Evolutionary conservation across 345 rosid species (phyloP).

Genomic region (Salix arbutifolia): DNA sequence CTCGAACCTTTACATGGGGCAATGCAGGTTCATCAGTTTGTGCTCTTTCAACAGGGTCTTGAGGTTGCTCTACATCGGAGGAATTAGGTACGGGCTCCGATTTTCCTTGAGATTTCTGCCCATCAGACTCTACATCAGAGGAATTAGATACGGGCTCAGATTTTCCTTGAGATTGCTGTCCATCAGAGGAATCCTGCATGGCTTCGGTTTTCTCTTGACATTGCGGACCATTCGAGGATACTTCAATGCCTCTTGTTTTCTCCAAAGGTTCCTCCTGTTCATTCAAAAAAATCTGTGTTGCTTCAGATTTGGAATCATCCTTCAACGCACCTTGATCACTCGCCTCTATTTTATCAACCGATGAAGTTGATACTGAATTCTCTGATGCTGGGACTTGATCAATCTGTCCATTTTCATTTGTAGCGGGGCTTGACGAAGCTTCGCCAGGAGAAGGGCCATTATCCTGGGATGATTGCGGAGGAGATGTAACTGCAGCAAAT

Average conservation of each 20-base stretch:
- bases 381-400: conserved; percentile 15
- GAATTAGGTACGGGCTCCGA: background rate
- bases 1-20: conserved; percentile 25
- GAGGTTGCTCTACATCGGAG: conserved; percentile 15
- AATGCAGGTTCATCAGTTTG: conserved; percentile 28
- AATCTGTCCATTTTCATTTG: conserved; percentile 16
- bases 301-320: conserved; percentile 20
- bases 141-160: no score
- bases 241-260: background rate
- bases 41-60: conserved; percentile 7
- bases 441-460: conserved; percentile 8
- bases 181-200: background rate
- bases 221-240: conserved; percentile 3
- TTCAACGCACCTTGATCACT: conserved; percentile 4
- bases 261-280: background rate
- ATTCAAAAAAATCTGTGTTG: background rate
- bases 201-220: background rate
- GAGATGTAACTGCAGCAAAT: conserved; percentile 23
- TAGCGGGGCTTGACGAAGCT: conserved; percentile 9
- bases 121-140: background rate
- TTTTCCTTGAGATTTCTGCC: background rate
- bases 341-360: conserved; percentile 18
- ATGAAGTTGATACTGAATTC: conserved; percentile 16
- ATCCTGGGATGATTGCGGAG: conserved; percentile 21
- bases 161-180: background rate